A percentile compares a stretch with the other conserved stretches of the same genome.
Conservation (phyloP, 441 rosid genomes). For the Erodium moschatum region DNA sequence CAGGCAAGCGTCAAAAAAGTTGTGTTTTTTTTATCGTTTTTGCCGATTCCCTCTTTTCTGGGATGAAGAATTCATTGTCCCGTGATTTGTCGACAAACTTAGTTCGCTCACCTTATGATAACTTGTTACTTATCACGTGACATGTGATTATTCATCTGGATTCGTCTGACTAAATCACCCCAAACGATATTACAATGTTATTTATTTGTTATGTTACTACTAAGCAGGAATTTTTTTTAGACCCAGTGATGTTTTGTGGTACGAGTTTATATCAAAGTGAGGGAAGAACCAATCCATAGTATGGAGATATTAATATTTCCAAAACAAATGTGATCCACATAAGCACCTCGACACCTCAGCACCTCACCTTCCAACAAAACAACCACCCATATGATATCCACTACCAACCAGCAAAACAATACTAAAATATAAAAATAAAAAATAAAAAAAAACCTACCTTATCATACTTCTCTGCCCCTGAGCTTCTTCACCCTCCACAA, state of each 20-base stretch:
- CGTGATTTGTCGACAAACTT: too few relatives aligned
- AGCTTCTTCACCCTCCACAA: too few relatives aligned
- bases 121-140: too few relatives aligned
- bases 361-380: not conserved
- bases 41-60: too few relatives aligned
- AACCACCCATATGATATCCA: not conserved
- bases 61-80: too few relatives aligned
- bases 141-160: too few relatives aligned
- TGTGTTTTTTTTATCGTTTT: too few relatives aligned
- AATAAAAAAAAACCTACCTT: not conserved
- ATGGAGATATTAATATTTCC: not conserved
- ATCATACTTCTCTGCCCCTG: not conserved
- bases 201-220: not conserved
- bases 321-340: not conserved
- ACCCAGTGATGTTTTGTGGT: not conserved
- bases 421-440: not conserved
- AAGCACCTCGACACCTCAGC: not conserved
- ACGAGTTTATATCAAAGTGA: not conserved
- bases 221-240: not conserved
- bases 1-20: too few relatives aligned
- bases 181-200: too few relatives aligned
- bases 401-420: not conserved
- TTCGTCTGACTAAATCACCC: too few relatives aligned
- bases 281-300: not conserved
- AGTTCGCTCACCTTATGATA: too few relatives aligned